Percentiles rank a stretch among this genome's conserved stretches.
Conservation (phyloP, 2,329 filamentous ascomycete genomes). For the Aureobasidium leucospermi region DNA sequence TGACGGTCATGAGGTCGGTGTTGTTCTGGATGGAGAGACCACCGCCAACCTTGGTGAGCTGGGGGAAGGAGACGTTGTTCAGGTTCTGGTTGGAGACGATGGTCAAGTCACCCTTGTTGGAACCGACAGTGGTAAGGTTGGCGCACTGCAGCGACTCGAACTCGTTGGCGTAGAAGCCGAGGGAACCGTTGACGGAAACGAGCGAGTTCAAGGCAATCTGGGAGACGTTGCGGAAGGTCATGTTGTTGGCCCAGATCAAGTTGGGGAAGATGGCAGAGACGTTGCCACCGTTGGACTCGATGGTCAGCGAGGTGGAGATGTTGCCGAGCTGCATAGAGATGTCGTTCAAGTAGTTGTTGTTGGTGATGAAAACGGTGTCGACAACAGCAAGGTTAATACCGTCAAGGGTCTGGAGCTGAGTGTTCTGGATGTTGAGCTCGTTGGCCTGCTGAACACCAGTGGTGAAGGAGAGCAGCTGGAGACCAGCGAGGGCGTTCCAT, state of each 20-base stretch:
- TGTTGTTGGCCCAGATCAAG: slow-evolving; percentile 69
- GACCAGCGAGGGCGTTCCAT: slow-evolving; percentile 63
- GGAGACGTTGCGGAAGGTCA: slow-evolving; percentile 76
- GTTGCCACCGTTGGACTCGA: slow-evolving; percentile 72
- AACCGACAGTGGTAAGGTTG: slow-evolving; percentile 61
- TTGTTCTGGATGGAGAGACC: slow-evolving; percentile 88
- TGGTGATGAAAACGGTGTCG: slow-evolving; percentile 71
- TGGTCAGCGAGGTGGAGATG: slow-evolving; percentile 61
- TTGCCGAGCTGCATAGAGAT: slow-evolving; percentile 74
- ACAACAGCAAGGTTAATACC: slow-evolving; percentile 75
- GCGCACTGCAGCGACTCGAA: slow-evolving; percentile 55
- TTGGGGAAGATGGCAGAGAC: slow-evolving; percentile 69
- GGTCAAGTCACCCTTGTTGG: slow-evolving; percentile 45
- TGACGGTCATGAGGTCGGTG: slow-evolving; percentile 59
- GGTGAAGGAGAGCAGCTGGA: slow-evolving; percentile 54
- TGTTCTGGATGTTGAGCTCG: slow-evolving; percentile 74
- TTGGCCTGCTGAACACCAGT: slow-evolving; percentile 59
- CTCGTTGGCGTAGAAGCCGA: slow-evolving; percentile 78
- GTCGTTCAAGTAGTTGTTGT: slow-evolving; percentile 72
- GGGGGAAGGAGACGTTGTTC: slow-evolving; percentile 68
- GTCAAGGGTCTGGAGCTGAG: slow-evolving; percentile 66
- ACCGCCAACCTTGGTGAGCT: slow-evolving; percentile 62
- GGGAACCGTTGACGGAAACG: slow-evolving; percentile 63
- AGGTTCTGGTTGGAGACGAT: slow-evolving; percentile 51
- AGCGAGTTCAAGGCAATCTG: slow-evolving; percentile 68